Evolutionary conservation across 495 filamentous ascomycete genomes (phyloP).

Genomic region (Pseudoneurospora amorphoporcata): DNA sequence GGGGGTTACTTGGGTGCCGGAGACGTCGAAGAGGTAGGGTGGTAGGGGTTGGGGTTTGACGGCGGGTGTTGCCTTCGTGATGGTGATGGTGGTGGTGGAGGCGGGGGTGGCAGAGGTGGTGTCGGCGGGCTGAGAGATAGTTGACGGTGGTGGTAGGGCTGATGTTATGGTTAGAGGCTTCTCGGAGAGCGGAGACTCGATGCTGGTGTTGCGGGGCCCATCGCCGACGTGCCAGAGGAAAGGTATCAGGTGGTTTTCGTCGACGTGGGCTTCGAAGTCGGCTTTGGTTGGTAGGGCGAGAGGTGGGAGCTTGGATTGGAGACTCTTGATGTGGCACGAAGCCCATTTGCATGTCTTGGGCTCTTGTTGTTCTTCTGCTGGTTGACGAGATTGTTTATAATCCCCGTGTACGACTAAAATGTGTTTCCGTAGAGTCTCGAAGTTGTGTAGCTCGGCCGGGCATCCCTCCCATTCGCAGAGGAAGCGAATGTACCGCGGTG

Average conservation of each 20-base stretch:
- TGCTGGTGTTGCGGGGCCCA: constrained; percentile 35
- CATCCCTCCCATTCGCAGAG: constrained; percentile 39
- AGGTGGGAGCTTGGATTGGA: constrained; percentile 15
- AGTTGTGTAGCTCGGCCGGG: constrained; percentile 61
- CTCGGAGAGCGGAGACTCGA: neutral
- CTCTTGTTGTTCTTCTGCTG: neutral
- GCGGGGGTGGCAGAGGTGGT: neutral
- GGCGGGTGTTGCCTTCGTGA: neutral
- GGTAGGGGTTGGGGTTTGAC: constrained; percentile 21
- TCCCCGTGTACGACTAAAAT: constrained; percentile 44
- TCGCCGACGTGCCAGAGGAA: constrained; percentile 58
- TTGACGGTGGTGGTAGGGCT: neutral
- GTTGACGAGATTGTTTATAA: neutral
- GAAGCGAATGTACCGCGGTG: constrained; percentile 20
- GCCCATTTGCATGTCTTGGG: constrained; percentile 8
- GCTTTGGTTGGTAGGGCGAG: constrained; percentile 19
- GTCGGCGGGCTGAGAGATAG: neutral
- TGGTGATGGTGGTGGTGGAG: neutral
- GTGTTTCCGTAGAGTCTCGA: constrained; percentile 60
- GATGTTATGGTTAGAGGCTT: neutral
- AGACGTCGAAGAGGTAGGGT: constrained; percentile 28
- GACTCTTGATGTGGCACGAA: neutral
- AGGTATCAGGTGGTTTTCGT: constrained; percentile 46
- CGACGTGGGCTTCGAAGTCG: constrained; percentile 51
- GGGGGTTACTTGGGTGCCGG: constrained; percentile 35